A percentile compares a stretch with the other conserved stretches of the same genome.
Conservation (phyloP, 371 early-diverging fungal species). For the Mucor piriformis region DNA sequence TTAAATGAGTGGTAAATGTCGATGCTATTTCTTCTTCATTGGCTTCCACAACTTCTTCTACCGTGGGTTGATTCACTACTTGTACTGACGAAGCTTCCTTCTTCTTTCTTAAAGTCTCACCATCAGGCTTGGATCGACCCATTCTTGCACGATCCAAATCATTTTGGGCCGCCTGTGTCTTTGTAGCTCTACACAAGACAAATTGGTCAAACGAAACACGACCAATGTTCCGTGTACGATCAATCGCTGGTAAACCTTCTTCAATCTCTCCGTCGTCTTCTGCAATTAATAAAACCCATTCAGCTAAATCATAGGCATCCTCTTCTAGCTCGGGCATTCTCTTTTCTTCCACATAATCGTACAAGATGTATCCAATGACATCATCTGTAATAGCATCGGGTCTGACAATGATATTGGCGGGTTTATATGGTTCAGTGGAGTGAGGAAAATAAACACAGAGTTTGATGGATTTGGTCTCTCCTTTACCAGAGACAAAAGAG, state of each 20-base stretch:
- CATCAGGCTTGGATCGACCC: constrained; percentile 38
- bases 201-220: constrained; percentile 89
- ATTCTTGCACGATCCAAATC: constrained; percentile 46
- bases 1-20: constrained; percentile 26
- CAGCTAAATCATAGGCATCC: constrained; percentile 63
- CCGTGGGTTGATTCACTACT: background rate
- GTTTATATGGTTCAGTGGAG: constrained; percentile 53
- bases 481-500: constrained; percentile 62
- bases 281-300: constrained; percentile 90
- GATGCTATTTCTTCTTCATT: background rate
- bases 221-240: constrained; percentile 82
- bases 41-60: background rate
- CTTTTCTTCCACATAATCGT: constrained; percentile 76
- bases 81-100: constrained; percentile 12
- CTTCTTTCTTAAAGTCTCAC: constrained; percentile 28
- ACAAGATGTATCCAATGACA: constrained; percentile 86
- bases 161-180: constrained; percentile 65
- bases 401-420: constrained; percentile 74
- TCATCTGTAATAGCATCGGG: constrained; percentile 89
- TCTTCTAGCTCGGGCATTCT: constrained; percentile 66
- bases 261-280: constrained; percentile 96
- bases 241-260: constrained; percentile 94
- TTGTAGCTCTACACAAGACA: constrained; percentile 83
- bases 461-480: constrained; percentile 60
- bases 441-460: constrained; percentile 71